Evolutionary conservation across 768 basidiomycete genomes (phyloP).

Genomic region (Suillus tomentosus): DNA sequence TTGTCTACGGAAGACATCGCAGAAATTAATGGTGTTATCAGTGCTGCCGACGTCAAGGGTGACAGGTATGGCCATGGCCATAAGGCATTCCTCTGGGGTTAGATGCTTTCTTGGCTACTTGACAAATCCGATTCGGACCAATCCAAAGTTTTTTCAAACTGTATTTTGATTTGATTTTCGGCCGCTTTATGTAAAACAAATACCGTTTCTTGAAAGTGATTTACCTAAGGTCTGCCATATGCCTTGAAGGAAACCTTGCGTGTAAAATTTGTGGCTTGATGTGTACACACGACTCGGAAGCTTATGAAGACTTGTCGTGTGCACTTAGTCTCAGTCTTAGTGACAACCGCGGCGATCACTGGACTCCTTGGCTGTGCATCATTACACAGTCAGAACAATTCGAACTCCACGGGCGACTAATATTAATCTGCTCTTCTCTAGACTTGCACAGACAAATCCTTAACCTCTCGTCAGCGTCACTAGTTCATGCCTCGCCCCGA

Average conservation of each 20-base stretch:
- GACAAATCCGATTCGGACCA: too few species aligned
- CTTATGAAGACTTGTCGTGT: not conserved
- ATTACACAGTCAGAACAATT: not conserved
- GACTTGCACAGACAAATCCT: not conserved
- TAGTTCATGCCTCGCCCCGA: not conserved
- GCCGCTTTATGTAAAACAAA: not conserved
- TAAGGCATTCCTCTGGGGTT: slow-evolving; percentile 35
- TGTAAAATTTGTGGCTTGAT: not conserved
- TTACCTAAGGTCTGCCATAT: not conserved
- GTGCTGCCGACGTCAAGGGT: slow-evolving; percentile 39
- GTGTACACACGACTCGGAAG: too few species aligned
- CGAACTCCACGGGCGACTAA: not conserved
- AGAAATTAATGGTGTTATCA: slow-evolving; percentile 41
- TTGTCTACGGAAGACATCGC: slow-evolving; percentile 43
- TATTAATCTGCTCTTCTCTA: not conserved
- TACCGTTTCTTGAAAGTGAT: not conserved
- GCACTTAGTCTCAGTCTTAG: not conserved
- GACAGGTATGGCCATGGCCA: slow-evolving; percentile 36
- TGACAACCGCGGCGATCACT: too few species aligned
- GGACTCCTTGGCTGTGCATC: not conserved
- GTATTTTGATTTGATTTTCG: not conserved
- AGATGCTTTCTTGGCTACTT: slow-evolving; percentile 8
- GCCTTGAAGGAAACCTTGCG: not conserved
- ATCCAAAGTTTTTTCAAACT: not conserved
- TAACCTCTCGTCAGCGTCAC: not conserved